Evolutionary conservation across 306 rosid genomes (phyloP), one percentile per base, ranked within the genome.

Genomic region (Medicago arabica): DNA sequence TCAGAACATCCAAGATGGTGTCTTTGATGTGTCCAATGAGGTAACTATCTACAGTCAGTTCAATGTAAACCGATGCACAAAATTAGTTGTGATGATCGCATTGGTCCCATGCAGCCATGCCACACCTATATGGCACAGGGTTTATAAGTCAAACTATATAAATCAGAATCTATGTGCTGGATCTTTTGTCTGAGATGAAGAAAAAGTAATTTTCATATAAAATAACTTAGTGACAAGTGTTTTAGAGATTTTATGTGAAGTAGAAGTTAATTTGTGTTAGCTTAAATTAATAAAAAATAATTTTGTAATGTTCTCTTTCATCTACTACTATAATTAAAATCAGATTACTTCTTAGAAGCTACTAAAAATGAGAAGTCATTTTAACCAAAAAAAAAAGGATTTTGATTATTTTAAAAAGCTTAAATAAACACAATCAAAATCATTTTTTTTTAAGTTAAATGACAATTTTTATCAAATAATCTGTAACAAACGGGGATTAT

Each of bases 1-100:
- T 74, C 96, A 92, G 82, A 94, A 94, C 73, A 94, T 94, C 65
- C 96, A 92, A 83, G 96, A 88, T 34, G 96, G 98, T 16, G 92
- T 94, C 70, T 85, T 92, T 75, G 98, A 94, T 81, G 97, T 87
- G 54, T 88, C 95, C 64, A 94, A 94, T 83, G 98, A 94, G 97
- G 98, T 92, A 89, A 89, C 19, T 40, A 14, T 44, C 55, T 44
- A 18, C 34, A 10, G 25, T 78, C 12, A 9, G 65, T 64, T 76
- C 65, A 43, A 47, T 82, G 60, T 46, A 47, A 74, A 47, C 73
- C 25, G 58, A 21, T 21, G 15, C 51, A 7, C 8, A 18, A 36
- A 61, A 18, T 67, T 47, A 67, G 13, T 78, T 17, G 75, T 59
- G 69, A 46, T 54, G 31, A 19, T 41, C 60, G 38, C 36, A 16